Conservation (phyloP, 2,329 filamentous ascomycete species). For the Rasamsonia emersonii region DNA sequence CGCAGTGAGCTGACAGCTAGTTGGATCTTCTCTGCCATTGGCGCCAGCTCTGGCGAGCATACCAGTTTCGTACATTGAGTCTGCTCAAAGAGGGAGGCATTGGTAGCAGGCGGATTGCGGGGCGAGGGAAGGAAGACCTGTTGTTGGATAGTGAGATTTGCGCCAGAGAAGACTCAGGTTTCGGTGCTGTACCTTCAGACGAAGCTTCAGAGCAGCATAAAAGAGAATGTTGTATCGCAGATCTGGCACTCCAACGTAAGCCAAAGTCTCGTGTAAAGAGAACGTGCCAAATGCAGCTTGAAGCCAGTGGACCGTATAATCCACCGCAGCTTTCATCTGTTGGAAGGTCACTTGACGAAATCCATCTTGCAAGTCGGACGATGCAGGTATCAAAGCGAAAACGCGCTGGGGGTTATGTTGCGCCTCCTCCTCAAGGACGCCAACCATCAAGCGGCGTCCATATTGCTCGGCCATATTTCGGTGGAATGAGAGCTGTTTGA, state of each 20-base stretch:
- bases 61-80: slow-evolving; percentile 3
- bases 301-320: slow-evolving; percentile 3
- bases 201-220: slow-evolving; percentile 3
- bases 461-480: too few species aligned
- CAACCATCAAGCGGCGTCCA: slow-evolving; percentile 2
- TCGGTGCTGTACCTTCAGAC: slow-evolving; percentile 3
- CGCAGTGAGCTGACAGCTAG: neutral
- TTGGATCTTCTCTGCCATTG: neutral
- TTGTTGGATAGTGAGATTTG: neutral
- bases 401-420: neutral
- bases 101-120: slow-evolving; percentile 2
- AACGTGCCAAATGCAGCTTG: neutral
- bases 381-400: slow-evolving; percentile 1
- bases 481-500: too few species aligned
- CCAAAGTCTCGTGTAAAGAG: slow-evolving; percentile 1
- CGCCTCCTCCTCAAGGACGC: slow-evolving; percentile 4
- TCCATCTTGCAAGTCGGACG: slow-evolving; percentile 1
- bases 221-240: slow-evolving; percentile 5
- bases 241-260: slow-evolving; percentile 3
- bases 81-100: slow-evolving; percentile 2
- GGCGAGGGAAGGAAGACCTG: slow-evolving; percentile 5
- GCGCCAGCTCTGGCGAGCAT: slow-evolving; percentile 1
- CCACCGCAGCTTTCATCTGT: slow-evolving; percentile 1
- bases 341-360: slow-evolving; percentile 2
- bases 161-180: too few species aligned